phyloP scores from a whole-genome alignment of 257 asterid genomes.

The Anisodus tanguticus region DNA sequence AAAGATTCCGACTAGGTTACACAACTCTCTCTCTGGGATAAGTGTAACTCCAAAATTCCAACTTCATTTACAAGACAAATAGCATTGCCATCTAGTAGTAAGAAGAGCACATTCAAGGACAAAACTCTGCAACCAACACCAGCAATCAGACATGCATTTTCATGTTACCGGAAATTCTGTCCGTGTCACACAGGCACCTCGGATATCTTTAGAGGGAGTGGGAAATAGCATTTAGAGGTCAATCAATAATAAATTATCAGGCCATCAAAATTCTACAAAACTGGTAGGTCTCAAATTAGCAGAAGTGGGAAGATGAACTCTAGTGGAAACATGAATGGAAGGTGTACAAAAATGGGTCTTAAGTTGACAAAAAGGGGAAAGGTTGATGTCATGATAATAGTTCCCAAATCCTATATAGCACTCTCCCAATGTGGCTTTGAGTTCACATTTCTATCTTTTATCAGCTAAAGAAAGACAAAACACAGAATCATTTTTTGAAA shows the following conservation, averaged over 20 bases:
- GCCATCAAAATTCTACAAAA: background rate
- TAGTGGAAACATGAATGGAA: constrained; percentile 1
- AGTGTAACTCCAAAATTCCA: constrained; percentile 11
- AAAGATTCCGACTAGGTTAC: background rate
- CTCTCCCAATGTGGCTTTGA: background rate
- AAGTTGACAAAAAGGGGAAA: background rate
- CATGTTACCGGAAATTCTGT: background rate
- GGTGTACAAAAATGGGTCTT: constrained; percentile 8
- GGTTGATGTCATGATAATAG: background rate
- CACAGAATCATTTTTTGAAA: background rate
- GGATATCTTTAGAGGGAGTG: background rate
- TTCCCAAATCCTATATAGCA: background rate
- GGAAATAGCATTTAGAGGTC: background rate
- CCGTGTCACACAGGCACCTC: background rate
- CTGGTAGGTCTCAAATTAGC: background rate
- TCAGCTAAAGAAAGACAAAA: background rate
- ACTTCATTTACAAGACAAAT: background rate
- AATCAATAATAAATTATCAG: background rate
- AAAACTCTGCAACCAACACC: background rate
- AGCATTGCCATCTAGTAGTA: background rate
- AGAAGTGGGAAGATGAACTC: background rate
- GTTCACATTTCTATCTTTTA: background rate
- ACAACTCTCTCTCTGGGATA: background rate
- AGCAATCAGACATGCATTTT: background rate
- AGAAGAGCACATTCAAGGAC: background rate